These are phyloP conservation scores for Podospora pseudoanserina DNA, from an alignment of 495 filamentous ascomycete genomes.

Conservation along the genomic window DNA sequence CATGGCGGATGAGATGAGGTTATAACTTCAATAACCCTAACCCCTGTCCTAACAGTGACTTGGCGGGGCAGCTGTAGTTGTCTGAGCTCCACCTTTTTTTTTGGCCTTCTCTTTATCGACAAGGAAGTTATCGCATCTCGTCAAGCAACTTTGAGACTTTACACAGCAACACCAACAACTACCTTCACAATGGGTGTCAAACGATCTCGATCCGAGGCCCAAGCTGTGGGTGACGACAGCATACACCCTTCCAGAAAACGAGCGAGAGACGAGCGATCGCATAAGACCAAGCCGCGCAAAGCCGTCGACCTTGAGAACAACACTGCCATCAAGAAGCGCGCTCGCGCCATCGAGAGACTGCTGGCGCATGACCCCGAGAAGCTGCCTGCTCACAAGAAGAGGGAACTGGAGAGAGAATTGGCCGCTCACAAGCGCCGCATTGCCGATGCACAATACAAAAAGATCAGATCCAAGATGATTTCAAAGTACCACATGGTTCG, in stretches of 20 bases:
- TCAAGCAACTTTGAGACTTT: neutral
- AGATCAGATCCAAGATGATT: slow-evolving; percentile 67
- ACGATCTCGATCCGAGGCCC: slow-evolving; percentile 22
- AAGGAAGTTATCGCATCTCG: neutral
- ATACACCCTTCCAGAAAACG: slow-evolving; percentile 16
- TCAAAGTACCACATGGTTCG: slow-evolving; percentile 90
- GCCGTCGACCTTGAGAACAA: slow-evolving; percentile 38
- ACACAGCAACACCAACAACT: neutral
- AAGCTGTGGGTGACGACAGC: slow-evolving; percentile 18
- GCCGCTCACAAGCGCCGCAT: slow-evolving; percentile 71
- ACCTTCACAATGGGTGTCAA: slow-evolving; percentile 21
- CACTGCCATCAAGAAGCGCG: slow-evolving; percentile 54
- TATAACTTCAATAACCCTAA: neutral
- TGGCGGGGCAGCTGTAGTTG: neutral
- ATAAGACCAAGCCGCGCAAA: slow-evolving; percentile 31
- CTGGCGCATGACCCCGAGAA: slow-evolving; percentile 54
- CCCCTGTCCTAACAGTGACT: neutral
- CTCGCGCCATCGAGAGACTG: slow-evolving; percentile 58
- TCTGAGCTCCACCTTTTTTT: neutral
- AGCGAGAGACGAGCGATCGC: slow-evolving; percentile 23
- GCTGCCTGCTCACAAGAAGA: slow-evolving; percentile 69
- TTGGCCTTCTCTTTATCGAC: neutral
- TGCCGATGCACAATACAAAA: slow-evolving; percentile 51
- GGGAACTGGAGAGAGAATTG: slow-evolving; percentile 78
- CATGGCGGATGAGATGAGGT: neutral